These are phyloP conservation scores for Cryptosporidium sp. DNA, from an alignment of 169 alveolate genomes.

Conservation along the genomic window DNA sequence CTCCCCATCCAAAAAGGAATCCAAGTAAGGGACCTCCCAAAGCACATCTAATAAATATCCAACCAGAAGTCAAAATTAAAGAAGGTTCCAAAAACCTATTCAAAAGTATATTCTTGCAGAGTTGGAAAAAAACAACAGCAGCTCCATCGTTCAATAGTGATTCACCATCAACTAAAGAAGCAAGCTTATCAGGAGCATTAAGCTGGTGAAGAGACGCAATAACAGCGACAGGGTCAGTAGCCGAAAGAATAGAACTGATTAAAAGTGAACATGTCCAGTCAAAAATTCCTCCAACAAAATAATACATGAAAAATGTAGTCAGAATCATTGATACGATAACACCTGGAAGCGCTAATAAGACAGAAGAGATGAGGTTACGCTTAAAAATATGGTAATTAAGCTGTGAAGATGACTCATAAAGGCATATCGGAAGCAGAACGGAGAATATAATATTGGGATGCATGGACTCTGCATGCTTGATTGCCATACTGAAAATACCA, in stretches of 20 bases:
- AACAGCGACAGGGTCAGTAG: constrained; percentile 83
- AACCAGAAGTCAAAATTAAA: constrained; percentile 71
- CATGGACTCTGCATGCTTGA: constrained; percentile 53
- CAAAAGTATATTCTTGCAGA: constrained; percentile 56
- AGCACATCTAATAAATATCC: constrained; percentile 77
- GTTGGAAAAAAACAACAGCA: constrained; percentile 78
- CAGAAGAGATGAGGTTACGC: constrained; percentile 46
- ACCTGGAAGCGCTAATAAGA: constrained; percentile 73
- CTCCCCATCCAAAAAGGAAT: constrained; percentile 63
- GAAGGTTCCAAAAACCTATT: constrained; percentile 60
- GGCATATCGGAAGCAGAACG: constrained; percentile 72
- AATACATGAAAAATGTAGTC: constrained; percentile 78
- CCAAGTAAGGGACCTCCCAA: constrained; percentile 81
- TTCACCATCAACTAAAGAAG: constrained; percentile 81
- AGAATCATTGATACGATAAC: constrained; percentile 75
- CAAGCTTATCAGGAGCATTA: constrained; percentile 79
- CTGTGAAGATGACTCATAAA: constrained; percentile 77
- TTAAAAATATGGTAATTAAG: constrained; percentile 72
- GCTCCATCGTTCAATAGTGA: constrained; percentile 81
- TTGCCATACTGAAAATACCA: constrained; percentile 65
- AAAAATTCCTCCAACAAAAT: constrained; percentile 77
- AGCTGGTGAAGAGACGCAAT: constrained; percentile 79
- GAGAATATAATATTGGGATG: constrained; percentile 74
- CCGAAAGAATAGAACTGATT: constrained; percentile 80
- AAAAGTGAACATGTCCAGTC: constrained; percentile 79